Evolutionary conservation across 2,329 filamentous ascomycete genomes (phyloP).

Genomic region (Ophiocordyceps robertsii): DNA sequence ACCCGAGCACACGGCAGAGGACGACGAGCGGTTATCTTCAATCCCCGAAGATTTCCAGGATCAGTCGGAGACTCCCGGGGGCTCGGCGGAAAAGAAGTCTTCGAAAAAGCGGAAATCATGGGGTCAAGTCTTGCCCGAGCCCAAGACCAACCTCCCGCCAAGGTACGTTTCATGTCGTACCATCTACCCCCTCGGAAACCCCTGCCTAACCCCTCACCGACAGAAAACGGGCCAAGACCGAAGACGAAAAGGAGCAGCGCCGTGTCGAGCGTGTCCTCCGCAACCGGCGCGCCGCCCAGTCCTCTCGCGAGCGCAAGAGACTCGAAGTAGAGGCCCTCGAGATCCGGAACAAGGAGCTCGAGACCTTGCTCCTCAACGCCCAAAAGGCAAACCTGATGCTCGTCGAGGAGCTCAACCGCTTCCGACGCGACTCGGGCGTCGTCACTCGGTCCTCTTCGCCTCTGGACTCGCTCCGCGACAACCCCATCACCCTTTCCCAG

Average conservation of each 20-base stretch:
- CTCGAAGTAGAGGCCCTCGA: constrained; percentile 78
- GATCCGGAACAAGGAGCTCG: constrained; percentile 57
- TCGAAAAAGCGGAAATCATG: constrained; percentile 96
- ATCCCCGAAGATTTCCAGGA: constrained; percentile 11
- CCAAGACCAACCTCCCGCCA: constrained; percentile 90
- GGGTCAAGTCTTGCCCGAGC: constrained; percentile 92
- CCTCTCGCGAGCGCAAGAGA: constrained; percentile 86
- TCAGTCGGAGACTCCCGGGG: constrained; percentile 6
- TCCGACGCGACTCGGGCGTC: constrained; percentile 29
- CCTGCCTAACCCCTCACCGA: background rate
- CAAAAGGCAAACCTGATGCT: constrained; percentile 38
- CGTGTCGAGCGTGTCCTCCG: constrained; percentile 94
- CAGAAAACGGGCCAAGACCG: constrained; percentile 95
- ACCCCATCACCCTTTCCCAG: constrained; percentile 43
- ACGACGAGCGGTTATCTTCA: constrained; percentile 14
- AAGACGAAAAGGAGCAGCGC: constrained; percentile 96
- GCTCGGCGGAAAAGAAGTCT: constrained; percentile 49
- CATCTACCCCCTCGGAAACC: background rate
- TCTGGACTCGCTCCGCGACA: constrained; percentile 27
- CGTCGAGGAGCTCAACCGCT: constrained; percentile 34
- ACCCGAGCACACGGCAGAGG: constrained; percentile 23
- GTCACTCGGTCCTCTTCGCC: constrained; percentile 26
- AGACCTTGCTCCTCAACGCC: constrained; percentile 46
- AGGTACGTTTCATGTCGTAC: constrained; percentile 38
- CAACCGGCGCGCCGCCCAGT: constrained; percentile 91